Evolutionary conservation across 805 yeast genomes (phyloP).

Genomic region (Gaillardinia entomophila): DNA sequence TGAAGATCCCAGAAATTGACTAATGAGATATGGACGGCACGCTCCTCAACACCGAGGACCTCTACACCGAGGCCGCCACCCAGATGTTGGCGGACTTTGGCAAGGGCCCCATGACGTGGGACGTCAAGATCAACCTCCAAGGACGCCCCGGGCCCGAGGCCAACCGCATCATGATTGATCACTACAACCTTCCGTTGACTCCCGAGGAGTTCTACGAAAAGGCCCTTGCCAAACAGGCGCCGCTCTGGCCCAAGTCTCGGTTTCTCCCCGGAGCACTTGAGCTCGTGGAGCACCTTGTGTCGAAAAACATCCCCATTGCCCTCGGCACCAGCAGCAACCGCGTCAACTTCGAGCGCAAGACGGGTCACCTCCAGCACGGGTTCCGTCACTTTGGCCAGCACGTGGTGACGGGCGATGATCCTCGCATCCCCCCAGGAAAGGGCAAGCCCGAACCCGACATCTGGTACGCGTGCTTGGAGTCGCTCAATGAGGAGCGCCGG

Average conservation of each 20-base stretch:
- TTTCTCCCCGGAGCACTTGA: slow-evolving; percentile 85
- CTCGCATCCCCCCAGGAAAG: slow-evolving; percentile 71
- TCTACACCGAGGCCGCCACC: slow-evolving; percentile 76
- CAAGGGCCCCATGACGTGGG: slow-evolving; percentile 86
- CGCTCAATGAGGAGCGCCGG: slow-evolving; percentile 53
- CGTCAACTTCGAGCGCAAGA: slow-evolving; percentile 62
- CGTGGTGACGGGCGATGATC: slow-evolving; percentile 84
- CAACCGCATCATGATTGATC: slow-evolving; percentile 55
- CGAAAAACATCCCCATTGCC: slow-evolving; percentile 67
- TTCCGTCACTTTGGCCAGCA: slow-evolving; percentile 59
- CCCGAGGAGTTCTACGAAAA: slow-evolving; percentile 55
- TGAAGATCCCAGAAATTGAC: slow-evolving; percentile 20
- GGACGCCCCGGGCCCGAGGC: slow-evolving; percentile 88
- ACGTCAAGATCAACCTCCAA: slow-evolving; percentile 77
- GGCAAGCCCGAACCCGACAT: slow-evolving; percentile 96
- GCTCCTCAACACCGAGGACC: slow-evolving; percentile 83
- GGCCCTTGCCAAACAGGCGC: slow-evolving; percentile 50
- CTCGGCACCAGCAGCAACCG: slow-evolving; percentile 80
- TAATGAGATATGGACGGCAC: slow-evolving; percentile 88
- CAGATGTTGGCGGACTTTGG: slow-evolving; percentile 62
- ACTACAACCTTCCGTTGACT: slow-evolving; percentile 59
- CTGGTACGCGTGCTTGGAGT: slow-evolving; percentile 74
- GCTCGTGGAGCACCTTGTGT: slow-evolving; percentile 49
- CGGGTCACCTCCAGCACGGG: slow-evolving; percentile 58
- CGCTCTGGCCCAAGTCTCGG: slow-evolving; percentile 55